phyloP scores from a whole-genome alignment of 2,329 filamentous ascomycete genomes.

The Alternaria hordeiaustralica region DNA sequence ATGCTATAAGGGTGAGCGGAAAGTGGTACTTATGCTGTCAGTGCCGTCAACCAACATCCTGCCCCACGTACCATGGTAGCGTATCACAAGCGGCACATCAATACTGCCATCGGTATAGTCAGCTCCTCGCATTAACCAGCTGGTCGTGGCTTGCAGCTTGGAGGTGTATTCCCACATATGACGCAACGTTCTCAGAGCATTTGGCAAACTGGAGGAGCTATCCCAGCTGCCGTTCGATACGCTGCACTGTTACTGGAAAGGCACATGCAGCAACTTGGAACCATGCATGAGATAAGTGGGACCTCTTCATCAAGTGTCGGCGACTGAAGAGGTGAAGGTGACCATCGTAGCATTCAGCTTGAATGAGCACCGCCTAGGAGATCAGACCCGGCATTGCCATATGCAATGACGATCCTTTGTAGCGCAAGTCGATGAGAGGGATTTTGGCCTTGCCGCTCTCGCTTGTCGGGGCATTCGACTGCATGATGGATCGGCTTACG shows the following conservation, averaged over 20 bases:
- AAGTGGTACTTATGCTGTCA: constrained; percentile 11
- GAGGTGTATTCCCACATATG: neutral
- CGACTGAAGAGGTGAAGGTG: constrained; percentile 9
- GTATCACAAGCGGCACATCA: neutral
- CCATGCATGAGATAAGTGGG: neutral
- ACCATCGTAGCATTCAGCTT: constrained; percentile 5
- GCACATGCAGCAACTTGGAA: constrained; percentile 4
- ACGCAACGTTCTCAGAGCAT: constrained; percentile 1
- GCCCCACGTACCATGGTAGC: neutral
- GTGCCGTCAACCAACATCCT: neutral
- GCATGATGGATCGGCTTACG: neutral
- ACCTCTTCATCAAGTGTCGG: constrained; percentile 4
- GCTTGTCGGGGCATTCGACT: neutral
- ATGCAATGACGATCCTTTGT: neutral
- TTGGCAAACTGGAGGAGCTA: neutral
- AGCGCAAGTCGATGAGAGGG: neutral
- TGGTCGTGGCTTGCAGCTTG: constrained; percentile 1
- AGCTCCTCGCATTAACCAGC: neutral
- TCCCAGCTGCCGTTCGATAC: neutral
- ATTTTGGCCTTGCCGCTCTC: neutral
- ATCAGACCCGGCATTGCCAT: neutral
- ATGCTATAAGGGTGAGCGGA: neutral
- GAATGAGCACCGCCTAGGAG: neutral
- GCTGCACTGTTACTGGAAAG: constrained; percentile 3
- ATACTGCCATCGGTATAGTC: neutral